Base-by-base conservation (phyloP, 225 moss, liverwort and hornwort species). In the Ulota crispa region DNA sequence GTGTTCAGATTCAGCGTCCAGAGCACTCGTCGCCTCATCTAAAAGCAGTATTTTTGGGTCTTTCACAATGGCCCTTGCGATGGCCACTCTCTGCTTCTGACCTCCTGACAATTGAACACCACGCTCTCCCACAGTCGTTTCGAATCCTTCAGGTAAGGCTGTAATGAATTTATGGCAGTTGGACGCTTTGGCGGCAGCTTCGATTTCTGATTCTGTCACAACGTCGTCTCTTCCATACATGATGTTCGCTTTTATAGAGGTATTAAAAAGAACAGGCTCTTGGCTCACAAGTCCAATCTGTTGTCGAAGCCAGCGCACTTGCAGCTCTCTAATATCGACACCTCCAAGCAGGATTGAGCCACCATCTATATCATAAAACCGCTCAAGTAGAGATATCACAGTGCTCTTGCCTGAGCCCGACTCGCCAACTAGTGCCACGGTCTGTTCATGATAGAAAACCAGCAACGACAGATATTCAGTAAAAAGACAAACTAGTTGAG, bases 1-100 rank as follows among this genome's bases (percentile, higher is more conserved):
- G 43, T 89, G 89, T 81, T 95, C 95, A 7, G 95, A 95, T 85
- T 95, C 95, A 18, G 95, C 94, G 73, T 95, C 95, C 73, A 95
- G 76, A 6, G 95, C 94, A 78, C 93, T 95, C 0, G 94, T 95
- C 21, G 94, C 94, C 81, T 95, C 94, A 72, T 95, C 94, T 75
- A 95, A 60, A 0, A 95, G 77, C 47, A 95, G 75, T 23, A 95
- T 89, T 60, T 81, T 90, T 20, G 95, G 95, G 63, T 95, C 90
- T 78, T 91, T 95, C 12, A 94, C 85, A 20, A 95, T 95, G 3
- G 95, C 94, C 71, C 95, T 88, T 7, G 94, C 92, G 42, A 95
- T 93, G 55, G 95, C 95, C 36, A 95, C 93, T 78, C 95, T 82
- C 84, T 95, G 95, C 82, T 95, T 95, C 55, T 95, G 95, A 15